A percentile compares a stretch with the other conserved stretches of the same genome.
Evolutionary conservation across 768 basidiomycete species (phyloP).

Genomic region (Russula virescens): DNA sequence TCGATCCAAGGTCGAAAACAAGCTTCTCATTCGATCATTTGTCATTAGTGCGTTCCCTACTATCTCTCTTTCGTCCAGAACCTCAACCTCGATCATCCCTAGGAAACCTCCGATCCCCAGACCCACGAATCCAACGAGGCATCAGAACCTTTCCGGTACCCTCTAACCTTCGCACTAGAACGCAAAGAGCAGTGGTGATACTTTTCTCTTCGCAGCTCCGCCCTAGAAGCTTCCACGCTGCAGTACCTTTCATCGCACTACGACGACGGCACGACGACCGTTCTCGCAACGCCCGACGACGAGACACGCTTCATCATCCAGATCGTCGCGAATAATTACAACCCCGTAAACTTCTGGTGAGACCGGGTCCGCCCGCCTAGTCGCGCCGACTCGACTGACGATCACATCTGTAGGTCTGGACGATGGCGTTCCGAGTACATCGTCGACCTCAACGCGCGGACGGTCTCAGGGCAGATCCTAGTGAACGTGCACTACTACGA

Average conservation of each 20-base stretch:
- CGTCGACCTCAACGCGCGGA: conserved; percentile 59
- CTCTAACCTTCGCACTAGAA: neutral
- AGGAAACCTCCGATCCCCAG: conserved; percentile 78
- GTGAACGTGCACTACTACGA: conserved; percentile 96
- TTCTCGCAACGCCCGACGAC: conserved; percentile 51
- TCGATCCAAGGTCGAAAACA: conserved; percentile 76
- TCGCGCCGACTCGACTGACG: neutral
- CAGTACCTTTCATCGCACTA: conserved; percentile 79
- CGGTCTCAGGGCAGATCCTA: conserved; percentile 64
- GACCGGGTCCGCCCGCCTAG: conserved; percentile 17
- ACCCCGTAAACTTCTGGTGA: conserved; percentile 88
- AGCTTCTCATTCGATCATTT: conserved; percentile 85
- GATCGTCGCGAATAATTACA: conserved; percentile 95
- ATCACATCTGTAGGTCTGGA: conserved; percentile 62
- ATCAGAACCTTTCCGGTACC: conserved; percentile 73
- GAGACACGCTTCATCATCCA: conserved; percentile 58
- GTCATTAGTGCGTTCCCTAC: conserved; percentile 51
- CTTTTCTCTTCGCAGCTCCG: conserved; percentile 40
- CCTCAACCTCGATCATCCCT: neutral
- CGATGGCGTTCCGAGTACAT: conserved; percentile 89
- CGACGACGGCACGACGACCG: conserved; percentile 67
- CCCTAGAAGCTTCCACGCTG: conserved; percentile 61
- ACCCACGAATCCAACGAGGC: conserved; percentile 54
- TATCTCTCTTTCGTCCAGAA: neutral
- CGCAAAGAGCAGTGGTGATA: neutral